These are phyloP conservation scores for Peronospora destructor DNA, from an alignment of 352 stramenopile species.

Conservation along the genomic window DNA sequence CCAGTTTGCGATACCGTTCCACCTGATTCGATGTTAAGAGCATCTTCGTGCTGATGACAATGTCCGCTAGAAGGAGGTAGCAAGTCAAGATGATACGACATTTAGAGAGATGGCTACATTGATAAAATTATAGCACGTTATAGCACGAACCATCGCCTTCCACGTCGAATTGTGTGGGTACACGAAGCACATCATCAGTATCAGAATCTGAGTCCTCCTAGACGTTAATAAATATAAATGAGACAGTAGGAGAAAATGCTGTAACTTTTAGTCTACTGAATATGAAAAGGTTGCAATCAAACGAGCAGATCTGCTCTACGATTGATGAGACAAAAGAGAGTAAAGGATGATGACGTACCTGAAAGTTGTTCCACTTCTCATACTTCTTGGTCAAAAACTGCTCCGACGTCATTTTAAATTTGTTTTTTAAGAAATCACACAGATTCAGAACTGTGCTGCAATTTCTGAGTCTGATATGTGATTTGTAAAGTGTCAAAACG, in stretches of 20 bases:
- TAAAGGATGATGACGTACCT: conserved; percentile 27
- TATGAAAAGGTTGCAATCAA: not conserved
- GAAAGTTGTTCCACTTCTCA: conserved; percentile 85
- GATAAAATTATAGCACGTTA: not conserved
- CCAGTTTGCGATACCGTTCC: conserved; percentile 62
- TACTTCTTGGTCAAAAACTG: conserved; percentile 84
- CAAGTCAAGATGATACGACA: too few relatives aligned
- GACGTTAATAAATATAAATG: not conserved
- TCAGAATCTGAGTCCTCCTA: conserved; percentile 65
- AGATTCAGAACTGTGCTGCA: too few relatives aligned
- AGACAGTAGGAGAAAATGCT: not conserved
- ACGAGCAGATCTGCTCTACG: not conserved
- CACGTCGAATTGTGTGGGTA: conserved; percentile 77
- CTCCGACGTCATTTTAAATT: conserved; percentile 36
- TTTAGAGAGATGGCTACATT: not conserved
- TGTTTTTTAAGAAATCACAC: too few relatives aligned
- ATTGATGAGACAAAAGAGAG: not conserved
- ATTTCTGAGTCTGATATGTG: conserved; percentile 3
- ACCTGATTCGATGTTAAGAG: conserved; percentile 50
- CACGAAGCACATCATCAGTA: conserved; percentile 42
- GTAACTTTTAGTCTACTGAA: conserved; percentile 5
- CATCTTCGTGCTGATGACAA: conserved; percentile 72
- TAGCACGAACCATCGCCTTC: conserved; percentile 59
- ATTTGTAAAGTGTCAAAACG: not conserved
- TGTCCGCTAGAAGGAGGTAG: conserved; percentile 39